These are phyloP conservation scores for Colletotrichum scovillei DNA, from an alignment of 2,329 filamentous ascomycete species.

Conservation along the genomic window DNA sequence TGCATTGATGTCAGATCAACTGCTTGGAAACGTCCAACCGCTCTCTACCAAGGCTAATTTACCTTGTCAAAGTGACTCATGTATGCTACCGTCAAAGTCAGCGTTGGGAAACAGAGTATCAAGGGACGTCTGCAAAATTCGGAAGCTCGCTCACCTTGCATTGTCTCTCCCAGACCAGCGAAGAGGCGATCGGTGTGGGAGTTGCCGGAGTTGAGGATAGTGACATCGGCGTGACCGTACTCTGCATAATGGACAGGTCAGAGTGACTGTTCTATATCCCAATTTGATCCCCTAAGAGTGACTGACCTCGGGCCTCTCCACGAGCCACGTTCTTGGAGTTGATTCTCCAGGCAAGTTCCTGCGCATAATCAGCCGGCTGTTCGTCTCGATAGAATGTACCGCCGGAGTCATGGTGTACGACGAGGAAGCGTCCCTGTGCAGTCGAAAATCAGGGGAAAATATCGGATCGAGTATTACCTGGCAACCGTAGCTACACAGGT, in stretches of 20 bases:
- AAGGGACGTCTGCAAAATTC: too few relatives aligned
- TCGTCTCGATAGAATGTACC: background rate
- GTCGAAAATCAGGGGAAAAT: background rate
- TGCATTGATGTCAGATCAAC: constrained; percentile 46
- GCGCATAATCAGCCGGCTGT: constrained; percentile 37
- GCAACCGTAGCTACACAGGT: constrained; percentile 18
- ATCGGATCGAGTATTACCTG: background rate
- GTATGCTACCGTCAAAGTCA: constrained; percentile 60
- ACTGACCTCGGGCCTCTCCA: constrained; percentile 64
- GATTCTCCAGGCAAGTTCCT: constrained; percentile 79
- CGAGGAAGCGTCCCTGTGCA: background rate
- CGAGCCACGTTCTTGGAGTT: constrained; percentile 70
- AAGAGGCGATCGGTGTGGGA: constrained; percentile 80
- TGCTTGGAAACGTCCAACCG: too few relatives aligned
- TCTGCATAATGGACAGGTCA: constrained; percentile 40
- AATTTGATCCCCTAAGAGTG: background rate
- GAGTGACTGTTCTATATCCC: background rate
- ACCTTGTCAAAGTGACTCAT: constrained; percentile 88
- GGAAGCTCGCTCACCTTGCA: constrained; percentile 55
- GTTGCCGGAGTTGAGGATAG: constrained; percentile 65
- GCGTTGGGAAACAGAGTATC: background rate
- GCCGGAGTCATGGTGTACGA: background rate
- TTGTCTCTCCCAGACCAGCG: constrained; percentile 73
- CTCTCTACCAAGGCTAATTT: too few relatives aligned
- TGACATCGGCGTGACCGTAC: constrained; percentile 57